Evolutionary conservation across 441 rosid genomes (phyloP).

Genomic region (Gossypium trilobum): DNA sequence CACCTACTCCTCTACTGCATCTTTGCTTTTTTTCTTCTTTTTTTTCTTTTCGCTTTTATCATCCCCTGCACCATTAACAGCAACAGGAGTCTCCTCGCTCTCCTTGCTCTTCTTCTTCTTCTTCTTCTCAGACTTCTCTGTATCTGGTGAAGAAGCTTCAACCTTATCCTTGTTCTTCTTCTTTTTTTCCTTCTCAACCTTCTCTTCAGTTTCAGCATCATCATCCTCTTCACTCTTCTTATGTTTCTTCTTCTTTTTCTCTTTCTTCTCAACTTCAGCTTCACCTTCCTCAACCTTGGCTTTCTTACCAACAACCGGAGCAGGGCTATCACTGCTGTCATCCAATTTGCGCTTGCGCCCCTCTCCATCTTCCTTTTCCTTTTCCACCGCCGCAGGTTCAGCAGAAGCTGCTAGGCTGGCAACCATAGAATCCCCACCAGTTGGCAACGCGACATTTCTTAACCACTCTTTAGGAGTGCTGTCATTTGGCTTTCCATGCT

Average conservation of each 20-base stretch:
- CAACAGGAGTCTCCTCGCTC: constrained; percentile 24
- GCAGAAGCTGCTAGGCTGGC: constrained; percentile 61
- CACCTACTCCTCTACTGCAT: constrained; percentile 31
- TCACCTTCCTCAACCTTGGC: constrained; percentile 29
- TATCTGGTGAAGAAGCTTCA: constrained; percentile 23
- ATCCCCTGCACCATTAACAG: constrained; percentile 25
- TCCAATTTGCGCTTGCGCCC: constrained; percentile 42
- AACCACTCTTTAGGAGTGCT: constrained; percentile 65
- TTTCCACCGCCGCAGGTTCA: constrained; percentile 21
- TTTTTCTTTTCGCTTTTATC: constrained; percentile 43
- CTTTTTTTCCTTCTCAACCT: constrained; percentile 30
- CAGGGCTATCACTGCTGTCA: constrained; percentile 33
- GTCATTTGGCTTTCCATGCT: constrained; percentile 77
- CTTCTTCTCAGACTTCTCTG: constrained; percentile 38
- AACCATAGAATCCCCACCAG: constrained; percentile 63
- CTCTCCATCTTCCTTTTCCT: constrained; percentile 32
- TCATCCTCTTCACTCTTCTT: constrained; percentile 26
- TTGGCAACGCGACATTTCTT: constrained; percentile 63
- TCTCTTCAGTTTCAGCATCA: constrained; percentile 18
- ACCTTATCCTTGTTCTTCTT: constrained; percentile 30
- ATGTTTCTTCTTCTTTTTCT: constrained; percentile 36
- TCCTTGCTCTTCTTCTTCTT: constrained; percentile 56
- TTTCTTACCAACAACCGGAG: constrained; percentile 42
- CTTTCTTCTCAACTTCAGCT: constrained; percentile 34
- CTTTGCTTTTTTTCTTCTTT: constrained; percentile 43